phyloP scores from a whole-genome alignment of 2,329 filamentous ascomycete genomes.

The Neofusicoccum cordaticola region DNA sequence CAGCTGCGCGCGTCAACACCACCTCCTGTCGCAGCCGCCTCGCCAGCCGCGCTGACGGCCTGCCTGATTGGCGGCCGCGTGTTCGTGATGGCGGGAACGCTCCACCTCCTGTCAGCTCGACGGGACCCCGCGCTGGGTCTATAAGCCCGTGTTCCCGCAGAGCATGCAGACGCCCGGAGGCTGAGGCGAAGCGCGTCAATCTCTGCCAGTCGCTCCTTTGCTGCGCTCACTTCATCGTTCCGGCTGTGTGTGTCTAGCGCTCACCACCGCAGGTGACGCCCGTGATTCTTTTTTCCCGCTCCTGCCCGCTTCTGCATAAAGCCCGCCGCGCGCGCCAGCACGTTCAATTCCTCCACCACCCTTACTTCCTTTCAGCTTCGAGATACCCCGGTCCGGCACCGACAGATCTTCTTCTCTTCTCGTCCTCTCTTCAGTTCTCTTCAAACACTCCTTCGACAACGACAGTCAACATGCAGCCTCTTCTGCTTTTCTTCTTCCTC shows the following conservation, averaged over 20 bases:
- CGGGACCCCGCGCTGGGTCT: background rate
- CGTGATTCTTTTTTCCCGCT: background rate
- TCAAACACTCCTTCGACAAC: background rate
- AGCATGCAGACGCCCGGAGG: background rate
- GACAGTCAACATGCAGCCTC: background rate
- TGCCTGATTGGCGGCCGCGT: background rate
- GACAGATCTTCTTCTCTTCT: background rate
- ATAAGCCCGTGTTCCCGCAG: background rate
- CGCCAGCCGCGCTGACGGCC: background rate
- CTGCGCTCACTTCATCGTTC: constrained; percentile 1
- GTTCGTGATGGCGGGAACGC: background rate
- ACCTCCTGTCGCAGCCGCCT: constrained; percentile 8
- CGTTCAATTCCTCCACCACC: background rate
- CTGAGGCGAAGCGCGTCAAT: background rate
- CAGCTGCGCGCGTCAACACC: background rate
- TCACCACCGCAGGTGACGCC: background rate
- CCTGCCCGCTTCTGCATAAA: background rate
- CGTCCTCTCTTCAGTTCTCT: background rate
- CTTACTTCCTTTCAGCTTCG: background rate
- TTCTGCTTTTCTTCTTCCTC: background rate
- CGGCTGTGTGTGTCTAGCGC: background rate
- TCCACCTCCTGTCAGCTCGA: background rate
- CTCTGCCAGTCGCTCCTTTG: constrained; percentile 1
- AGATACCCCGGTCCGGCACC: constrained; percentile 13
- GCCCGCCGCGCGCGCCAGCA: background rate